Percentiles rank a stretch among this genome's conserved stretches.
phyloP scores from a whole-genome alignment of 352 stramenopile species.

The Phytophthora kernoviae region DNA sequence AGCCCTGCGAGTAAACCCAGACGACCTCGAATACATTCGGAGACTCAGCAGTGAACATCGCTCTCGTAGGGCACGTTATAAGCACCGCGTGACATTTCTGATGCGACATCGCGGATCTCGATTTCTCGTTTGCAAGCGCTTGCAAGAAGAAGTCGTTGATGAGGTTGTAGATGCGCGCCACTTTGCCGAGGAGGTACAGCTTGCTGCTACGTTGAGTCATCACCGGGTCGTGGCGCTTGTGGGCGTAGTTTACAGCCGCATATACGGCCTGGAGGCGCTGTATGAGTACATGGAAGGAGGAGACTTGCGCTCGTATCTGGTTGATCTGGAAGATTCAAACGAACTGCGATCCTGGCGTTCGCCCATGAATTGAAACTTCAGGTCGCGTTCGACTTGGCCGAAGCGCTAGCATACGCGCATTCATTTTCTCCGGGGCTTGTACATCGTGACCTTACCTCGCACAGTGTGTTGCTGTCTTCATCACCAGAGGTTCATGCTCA shows the following conservation, averaged over 20 bases:
- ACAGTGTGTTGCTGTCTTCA: constrained; percentile 48
- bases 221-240: constrained; percentile 54
- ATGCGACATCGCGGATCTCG: constrained; percentile 37
- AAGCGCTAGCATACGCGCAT: constrained; percentile 57
- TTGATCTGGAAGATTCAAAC: constrained; percentile 12
- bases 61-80: background rate
- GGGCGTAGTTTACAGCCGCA: constrained; percentile 48
- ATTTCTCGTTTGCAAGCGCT: constrained; percentile 43
- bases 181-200: constrained; percentile 49
- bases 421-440: constrained; percentile 47
- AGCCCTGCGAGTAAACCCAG: constrained; percentile 33
- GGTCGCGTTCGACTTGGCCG: constrained; percentile 49
- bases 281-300: constrained; percentile 73
- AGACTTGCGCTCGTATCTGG: constrained; percentile 48
- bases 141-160: constrained; percentile 38
- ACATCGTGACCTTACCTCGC: constrained; percentile 49
- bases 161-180: constrained; percentile 29
- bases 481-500: constrained; percentile 34
- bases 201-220: constrained; percentile 48
- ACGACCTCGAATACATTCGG: constrained; percentile 50
- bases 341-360: constrained; percentile 22
- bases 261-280: constrained; percentile 53
- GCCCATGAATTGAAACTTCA: constrained; percentile 36
- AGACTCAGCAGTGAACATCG: constrained; percentile 27
- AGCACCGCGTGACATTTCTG: constrained; percentile 36